Evolutionary conservation across 257 asterid genomes (phyloP).

Genomic region (Solanum etuberosum): DNA sequence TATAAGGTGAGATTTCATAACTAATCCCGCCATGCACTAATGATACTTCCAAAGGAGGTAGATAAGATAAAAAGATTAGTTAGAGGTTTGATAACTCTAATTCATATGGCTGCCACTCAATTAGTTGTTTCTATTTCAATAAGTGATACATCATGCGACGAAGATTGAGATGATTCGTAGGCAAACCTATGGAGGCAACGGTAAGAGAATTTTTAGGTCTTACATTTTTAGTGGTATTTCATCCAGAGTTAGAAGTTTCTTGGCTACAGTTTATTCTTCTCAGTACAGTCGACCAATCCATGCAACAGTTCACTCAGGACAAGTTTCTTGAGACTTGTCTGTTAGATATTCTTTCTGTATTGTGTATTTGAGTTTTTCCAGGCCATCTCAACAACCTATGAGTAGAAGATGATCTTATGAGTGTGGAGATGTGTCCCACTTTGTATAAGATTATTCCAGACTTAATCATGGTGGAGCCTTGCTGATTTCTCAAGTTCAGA

Average conservation of each 20-base stretch:
- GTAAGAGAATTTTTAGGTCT: background rate
- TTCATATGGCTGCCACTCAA: background rate
- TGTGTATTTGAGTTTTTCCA: background rate
- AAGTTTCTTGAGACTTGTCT: background rate
- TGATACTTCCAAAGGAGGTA: no score
- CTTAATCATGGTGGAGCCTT: background rate
- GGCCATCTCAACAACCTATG: no score
- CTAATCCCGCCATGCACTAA: no score
- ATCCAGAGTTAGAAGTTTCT: background rate
- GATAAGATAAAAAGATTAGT: no score
- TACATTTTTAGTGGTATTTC: background rate
- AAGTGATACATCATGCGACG: background rate
- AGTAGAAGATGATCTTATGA: background rate
- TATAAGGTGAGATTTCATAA: no score
- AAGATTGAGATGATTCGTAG: background rate
- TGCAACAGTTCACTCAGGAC: background rate
- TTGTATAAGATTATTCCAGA: background rate
- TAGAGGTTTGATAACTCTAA: no score
- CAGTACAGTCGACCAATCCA: background rate
- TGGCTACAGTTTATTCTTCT: no score
- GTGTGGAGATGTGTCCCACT: background rate
- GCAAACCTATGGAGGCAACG: background rate
- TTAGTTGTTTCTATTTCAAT: background rate
- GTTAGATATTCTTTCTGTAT: background rate
- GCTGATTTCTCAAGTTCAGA: background rate